A percentile compares a stretch with the other conserved stretches of the same genome.
These are phyloP conservation scores for Protomyces inouyei DNA, from an alignment of 1,139 yeast species.

Conservation along the genomic window DNA sequence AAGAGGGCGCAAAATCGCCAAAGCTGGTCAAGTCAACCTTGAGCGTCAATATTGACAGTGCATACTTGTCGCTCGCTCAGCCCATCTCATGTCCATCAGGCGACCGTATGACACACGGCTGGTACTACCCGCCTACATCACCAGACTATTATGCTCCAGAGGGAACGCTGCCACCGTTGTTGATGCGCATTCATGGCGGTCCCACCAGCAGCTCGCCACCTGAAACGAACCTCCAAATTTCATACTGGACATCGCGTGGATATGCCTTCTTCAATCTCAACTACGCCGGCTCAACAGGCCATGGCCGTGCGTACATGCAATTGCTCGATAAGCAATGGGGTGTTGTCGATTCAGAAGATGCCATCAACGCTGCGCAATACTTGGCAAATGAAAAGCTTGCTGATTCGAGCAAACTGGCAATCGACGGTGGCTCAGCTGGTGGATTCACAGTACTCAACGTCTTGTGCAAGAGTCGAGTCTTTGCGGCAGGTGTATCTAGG, in stretches of 20 bases:
- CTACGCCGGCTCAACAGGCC: constrained; percentile 22
- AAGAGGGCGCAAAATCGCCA: neutral
- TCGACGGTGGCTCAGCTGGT: constrained; percentile 24
- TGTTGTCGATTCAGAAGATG: constrained; percentile 9
- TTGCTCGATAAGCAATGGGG: constrained; percentile 17
- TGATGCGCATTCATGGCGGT: constrained; percentile 22
- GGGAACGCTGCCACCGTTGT: constrained; percentile 10
- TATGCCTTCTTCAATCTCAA: constrained; percentile 21
- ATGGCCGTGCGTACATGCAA: constrained; percentile 8
- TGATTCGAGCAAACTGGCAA: constrained; percentile 7
- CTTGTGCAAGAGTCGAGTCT: constrained; percentile 7
- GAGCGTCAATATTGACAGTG: neutral
- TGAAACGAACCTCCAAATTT: constrained; percentile 9
- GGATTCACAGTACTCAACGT: constrained; percentile 19
- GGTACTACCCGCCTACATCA: constrained; percentile 21
- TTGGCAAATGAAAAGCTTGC: neutral
- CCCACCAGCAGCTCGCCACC: constrained; percentile 21
- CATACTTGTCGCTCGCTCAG: constrained; percentile 11
- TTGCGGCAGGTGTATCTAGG: constrained; percentile 15
- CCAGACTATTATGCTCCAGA: neutral
- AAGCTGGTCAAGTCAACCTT: constrained; percentile 4
- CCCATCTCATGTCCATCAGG: neutral
- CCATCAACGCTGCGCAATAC: constrained; percentile 4
- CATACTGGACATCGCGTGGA: constrained; percentile 24
- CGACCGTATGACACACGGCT: constrained; percentile 3